A percentile compares a stretch with the other conserved stretches of the same genome.
Conservation (phyloP, 768 basidiomycete genomes). For the Leucosporidium scottii region DNA sequence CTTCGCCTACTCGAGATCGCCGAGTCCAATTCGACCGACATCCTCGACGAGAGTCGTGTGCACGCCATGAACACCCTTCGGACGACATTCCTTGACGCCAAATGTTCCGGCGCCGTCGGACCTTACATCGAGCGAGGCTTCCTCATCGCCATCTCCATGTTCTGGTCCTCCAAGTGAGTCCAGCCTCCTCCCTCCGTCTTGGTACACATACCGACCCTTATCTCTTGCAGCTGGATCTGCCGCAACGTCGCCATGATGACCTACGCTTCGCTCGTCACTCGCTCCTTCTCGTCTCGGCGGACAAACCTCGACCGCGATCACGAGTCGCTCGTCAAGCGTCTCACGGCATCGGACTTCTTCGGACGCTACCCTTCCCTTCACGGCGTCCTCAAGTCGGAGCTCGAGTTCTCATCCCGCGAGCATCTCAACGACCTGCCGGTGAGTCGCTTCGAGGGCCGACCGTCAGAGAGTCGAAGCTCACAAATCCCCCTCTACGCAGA, state of each 20-base stretch:
- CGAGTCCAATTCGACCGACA: slow-evolving; percentile 25
- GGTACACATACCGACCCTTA: not conserved
- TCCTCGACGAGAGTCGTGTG: slow-evolving; percentile 23
- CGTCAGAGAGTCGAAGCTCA: too few relatives aligned
- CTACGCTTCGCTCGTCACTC: slow-evolving; percentile 26
- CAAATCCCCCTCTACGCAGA: not conserved
- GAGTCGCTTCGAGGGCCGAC: not conserved
- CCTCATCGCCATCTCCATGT: slow-evolving; percentile 26
- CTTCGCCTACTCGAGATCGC: slow-evolving; percentile 28
- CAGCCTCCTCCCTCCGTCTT: too few relatives aligned
- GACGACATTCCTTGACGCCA: slow-evolving; percentile 30
- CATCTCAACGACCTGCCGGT: slow-evolving; percentile 16
- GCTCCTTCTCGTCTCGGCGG: slow-evolving; percentile 19
- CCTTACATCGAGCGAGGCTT: slow-evolving; percentile 26
- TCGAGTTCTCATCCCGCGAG: slow-evolving; percentile 22
- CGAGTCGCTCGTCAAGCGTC: slow-evolving; percentile 7
- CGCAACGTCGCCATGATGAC: slow-evolving; percentile 33
- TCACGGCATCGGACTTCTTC: slow-evolving; percentile 28
- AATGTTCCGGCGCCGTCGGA: slow-evolving; percentile 15
- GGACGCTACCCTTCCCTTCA: slow-evolving; percentile 20
- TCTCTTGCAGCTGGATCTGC: slow-evolving; percentile 22
- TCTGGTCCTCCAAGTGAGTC: slow-evolving; percentile 28
- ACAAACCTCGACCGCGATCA: slow-evolving; percentile 30
- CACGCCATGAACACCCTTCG: slow-evolving; percentile 34
- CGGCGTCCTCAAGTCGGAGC: slow-evolving; percentile 11